phyloP scores from a whole-genome alignment of 805 yeast species.

The Spathaspora passalidarum region DNA sequence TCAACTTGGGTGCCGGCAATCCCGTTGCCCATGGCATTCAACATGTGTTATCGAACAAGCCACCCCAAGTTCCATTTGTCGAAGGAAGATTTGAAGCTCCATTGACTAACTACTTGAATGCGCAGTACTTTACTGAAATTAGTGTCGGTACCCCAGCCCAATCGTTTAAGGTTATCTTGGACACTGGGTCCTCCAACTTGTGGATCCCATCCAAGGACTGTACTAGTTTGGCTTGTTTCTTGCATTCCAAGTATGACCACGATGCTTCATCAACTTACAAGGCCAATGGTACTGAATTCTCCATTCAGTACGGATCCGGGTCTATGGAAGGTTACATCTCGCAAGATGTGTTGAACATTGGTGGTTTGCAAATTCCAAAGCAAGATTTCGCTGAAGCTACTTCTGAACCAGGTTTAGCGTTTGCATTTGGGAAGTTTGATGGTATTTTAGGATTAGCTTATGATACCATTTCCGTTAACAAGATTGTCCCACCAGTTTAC shows the following conservation, averaged over 20 bases:
- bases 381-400: slow-evolving; percentile 98
- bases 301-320: slow-evolving; percentile 91
- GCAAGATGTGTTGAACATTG: slow-evolving; percentile 76
- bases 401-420: slow-evolving; percentile 94
- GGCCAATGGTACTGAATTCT: slow-evolving; percentile 81
- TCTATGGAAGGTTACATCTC: slow-evolving; percentile 90
- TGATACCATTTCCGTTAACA: slow-evolving; percentile 84
- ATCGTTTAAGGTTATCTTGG: slow-evolving; percentile 87
- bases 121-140: slow-evolving; percentile 94
- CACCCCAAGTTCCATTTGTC: slow-evolving; percentile 44
- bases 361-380: slow-evolving; percentile 77
- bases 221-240: slow-evolving; percentile 89
- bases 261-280: slow-evolving; percentile 77
- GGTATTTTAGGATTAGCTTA: slow-evolving; percentile 96
- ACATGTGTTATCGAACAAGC: slow-evolving; percentile 5
- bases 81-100: slow-evolving; percentile 66
- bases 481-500: slow-evolving; percentile 90
- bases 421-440: slow-evolving; percentile 98
- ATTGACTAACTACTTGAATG: slow-evolving; percentile 88
- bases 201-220: slow-evolving; percentile 95
- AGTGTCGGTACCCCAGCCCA: slow-evolving; percentile 92
- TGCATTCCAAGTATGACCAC: slow-evolving; percentile 90
- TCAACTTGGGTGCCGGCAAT: slow-evolving; percentile 33
- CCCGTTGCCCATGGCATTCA: slow-evolving; percentile 13
- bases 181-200: slow-evolving; percentile 94